These are phyloP conservation scores for Gossypium davidsonii DNA, from an alignment of 441 rosid genomes.

Conservation along the genomic window DNA sequence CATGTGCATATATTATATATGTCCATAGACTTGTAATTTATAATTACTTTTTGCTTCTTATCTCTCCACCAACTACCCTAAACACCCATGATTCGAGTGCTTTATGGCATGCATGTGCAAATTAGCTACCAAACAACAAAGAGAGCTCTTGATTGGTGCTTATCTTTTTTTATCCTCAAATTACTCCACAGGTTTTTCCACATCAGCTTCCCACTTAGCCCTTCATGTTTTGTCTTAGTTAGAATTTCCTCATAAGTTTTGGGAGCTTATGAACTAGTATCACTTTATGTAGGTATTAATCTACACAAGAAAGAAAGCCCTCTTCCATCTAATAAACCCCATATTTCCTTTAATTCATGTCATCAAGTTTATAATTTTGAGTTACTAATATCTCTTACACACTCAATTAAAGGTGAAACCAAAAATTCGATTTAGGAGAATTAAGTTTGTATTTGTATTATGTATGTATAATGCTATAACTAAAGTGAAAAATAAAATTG, in stretches of 20 bases:
- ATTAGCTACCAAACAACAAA: slow-evolving; percentile 5
- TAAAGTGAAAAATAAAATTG: too few relatives aligned
- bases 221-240: background rate
- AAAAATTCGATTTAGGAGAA: background rate
- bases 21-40: background rate
- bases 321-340: background rate
- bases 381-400: background rate
- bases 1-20: background rate
- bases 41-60: background rate
- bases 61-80: slow-evolving; percentile 14
- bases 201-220: slow-evolving; percentile 3
- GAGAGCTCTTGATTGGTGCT: background rate
- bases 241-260: background rate
- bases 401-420: background rate
- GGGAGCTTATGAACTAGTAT: background rate
- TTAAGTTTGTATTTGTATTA: background rate
- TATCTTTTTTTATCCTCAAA: background rate
- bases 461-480: background rate
- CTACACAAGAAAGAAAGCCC: background rate
- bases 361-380: background rate
- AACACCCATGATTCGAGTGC: slow-evolving; percentile 14
- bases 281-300: background rate
- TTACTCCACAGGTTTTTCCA: slow-evolving; percentile 1
- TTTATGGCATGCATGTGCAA: slow-evolving; percentile 15
- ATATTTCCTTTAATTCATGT: background rate